Conservation (phyloP, 306 rosid genomes). For the Prunus dulcis region DNA sequence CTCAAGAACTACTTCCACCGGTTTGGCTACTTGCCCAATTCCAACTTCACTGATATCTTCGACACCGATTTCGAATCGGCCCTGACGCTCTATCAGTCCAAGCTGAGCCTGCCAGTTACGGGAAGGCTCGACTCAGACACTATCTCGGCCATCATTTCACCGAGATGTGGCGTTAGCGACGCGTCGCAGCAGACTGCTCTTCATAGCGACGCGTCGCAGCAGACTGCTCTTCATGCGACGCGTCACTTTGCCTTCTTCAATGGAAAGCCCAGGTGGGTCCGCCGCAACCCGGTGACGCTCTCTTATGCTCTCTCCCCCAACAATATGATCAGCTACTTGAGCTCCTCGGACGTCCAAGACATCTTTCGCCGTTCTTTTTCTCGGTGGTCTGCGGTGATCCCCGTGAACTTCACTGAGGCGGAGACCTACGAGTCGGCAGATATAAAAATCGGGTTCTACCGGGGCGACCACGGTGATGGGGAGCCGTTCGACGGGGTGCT, state of each 20-base stretch:
- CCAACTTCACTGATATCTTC: slow-evolving; percentile 58
- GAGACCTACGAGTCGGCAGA: slow-evolving; percentile 47
- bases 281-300: slow-evolving; percentile 43
- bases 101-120: slow-evolving; percentile 56
- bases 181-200: not conserved
- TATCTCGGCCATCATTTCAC: slow-evolving; percentile 57
- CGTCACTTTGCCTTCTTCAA: slow-evolving; percentile 67
- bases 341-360: slow-evolving; percentile 36
- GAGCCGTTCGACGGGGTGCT: slow-evolving; percentile 85
- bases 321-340: slow-evolving; percentile 43
- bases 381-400: slow-evolving; percentile 86
- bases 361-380: slow-evolving; percentile 57
- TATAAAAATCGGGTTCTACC: slow-evolving; percentile 71
- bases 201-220: slow-evolving; percentile 39
- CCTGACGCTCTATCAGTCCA: slow-evolving; percentile 57
- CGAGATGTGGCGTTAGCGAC: slow-evolving; percentile 87
- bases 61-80: slow-evolving; percentile 66
- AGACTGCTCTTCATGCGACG: slow-evolving; percentile 16
- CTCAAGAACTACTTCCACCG: slow-evolving; percentile 74
- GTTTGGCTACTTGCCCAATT: slow-evolving; percentile 69
- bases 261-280: slow-evolving; percentile 80
- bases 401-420: slow-evolving; percentile 62
- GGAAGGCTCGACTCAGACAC: slow-evolving; percentile 75
- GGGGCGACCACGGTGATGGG: slow-evolving; percentile 92
- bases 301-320: slow-evolving; percentile 65